A percentile compares a stretch with the other conserved stretches of the same genome.
phyloP scores from a whole-genome alignment of 2,329 filamentous ascomycete genomes.

The Penicillium sp. region DNA sequence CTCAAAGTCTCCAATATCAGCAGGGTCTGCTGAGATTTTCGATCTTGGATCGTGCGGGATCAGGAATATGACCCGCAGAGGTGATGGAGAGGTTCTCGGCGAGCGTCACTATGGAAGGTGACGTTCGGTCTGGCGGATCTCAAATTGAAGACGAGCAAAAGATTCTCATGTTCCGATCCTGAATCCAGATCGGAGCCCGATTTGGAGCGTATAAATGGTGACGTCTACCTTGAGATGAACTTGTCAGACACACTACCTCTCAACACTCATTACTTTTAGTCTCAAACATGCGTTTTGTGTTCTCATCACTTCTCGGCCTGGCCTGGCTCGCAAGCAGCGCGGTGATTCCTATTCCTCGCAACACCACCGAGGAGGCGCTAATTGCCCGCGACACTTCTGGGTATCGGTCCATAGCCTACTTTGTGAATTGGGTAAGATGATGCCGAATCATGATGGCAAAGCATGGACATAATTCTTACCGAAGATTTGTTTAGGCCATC shows the following conservation, averaged over 20 bases:
- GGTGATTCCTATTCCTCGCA: conserved; percentile 6
- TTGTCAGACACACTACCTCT: no score
- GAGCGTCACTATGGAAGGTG: not conserved
- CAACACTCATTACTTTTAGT: no score
- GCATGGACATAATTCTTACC: conserved; percentile 1
- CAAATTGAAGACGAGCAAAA: no score
- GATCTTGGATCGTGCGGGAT: no score
- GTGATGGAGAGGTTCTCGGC: not conserved
- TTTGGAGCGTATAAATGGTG: no score
- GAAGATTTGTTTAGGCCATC: no score
- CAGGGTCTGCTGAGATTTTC: not conserved
- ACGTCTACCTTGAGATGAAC: no score
- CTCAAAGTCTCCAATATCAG: no score
- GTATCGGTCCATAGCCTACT: conserved; percentile 41
- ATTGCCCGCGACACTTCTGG: conserved; percentile 13
- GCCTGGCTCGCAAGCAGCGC: conserved; percentile 10
- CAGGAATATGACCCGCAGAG: no score
- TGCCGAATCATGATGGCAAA: no score
- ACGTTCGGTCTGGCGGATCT: conserved; percentile 4
- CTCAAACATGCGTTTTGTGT: conserved; percentile 12
- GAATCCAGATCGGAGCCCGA: not conserved
- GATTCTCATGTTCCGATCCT: not conserved
- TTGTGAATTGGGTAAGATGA: conserved; percentile 42
- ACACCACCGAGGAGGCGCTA: conserved; percentile 6
- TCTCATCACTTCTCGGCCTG: conserved; percentile 10